A percentile compares a stretch with the other conserved stretches of the same genome.
Evolutionary conservation across 306 rosid species (phyloP).

Genomic region (Boehmeria nivea): DNA sequence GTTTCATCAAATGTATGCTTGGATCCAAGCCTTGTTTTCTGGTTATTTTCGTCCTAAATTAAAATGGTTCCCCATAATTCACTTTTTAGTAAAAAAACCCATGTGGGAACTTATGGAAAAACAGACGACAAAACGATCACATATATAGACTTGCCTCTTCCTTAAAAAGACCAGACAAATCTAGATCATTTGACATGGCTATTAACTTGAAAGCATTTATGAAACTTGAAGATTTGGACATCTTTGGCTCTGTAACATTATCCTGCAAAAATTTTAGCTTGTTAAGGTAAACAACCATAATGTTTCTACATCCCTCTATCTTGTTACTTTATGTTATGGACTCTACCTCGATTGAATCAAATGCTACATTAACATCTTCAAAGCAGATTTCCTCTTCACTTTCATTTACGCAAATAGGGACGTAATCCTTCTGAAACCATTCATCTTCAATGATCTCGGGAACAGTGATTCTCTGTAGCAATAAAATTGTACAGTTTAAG

Average conservation of each 20-base stretch:
- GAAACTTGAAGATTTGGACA: slow-evolving; percentile 58
- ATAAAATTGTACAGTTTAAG: background rate
- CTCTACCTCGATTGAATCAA: slow-evolving; percentile 53
- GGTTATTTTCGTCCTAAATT: slow-evolving; percentile 46
- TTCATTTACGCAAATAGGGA: slow-evolving; percentile 38
- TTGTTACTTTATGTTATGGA: slow-evolving; percentile 3
- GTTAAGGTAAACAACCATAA: background rate
- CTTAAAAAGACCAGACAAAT: slow-evolving; percentile 75
- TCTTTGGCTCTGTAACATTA: slow-evolving; percentile 24
- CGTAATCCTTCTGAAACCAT: slow-evolving; percentile 69
- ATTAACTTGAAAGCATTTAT: slow-evolving; percentile 79
- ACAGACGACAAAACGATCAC: slow-evolving; percentile 7
- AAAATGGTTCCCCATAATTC: slow-evolving; percentile 13
- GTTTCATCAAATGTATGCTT: slow-evolving; percentile 58
- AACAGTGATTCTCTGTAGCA: slow-evolving; percentile 50
- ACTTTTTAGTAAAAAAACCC: background rate
- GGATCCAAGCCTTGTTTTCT: slow-evolving; percentile 51
- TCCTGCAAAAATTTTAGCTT: slow-evolving; percentile 29
- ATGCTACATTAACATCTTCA: slow-evolving; percentile 48
- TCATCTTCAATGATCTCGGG: slow-evolving; percentile 51
- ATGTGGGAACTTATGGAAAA: background rate
- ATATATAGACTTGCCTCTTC: slow-evolving; percentile 49
- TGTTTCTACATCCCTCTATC: background rate
- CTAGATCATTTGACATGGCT: slow-evolving; percentile 81
- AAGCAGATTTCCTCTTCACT: slow-evolving; percentile 27